Evolutionary conservation across 208 protist species (phyloP).

Genomic region (Trypanosoma theileri): DNA sequence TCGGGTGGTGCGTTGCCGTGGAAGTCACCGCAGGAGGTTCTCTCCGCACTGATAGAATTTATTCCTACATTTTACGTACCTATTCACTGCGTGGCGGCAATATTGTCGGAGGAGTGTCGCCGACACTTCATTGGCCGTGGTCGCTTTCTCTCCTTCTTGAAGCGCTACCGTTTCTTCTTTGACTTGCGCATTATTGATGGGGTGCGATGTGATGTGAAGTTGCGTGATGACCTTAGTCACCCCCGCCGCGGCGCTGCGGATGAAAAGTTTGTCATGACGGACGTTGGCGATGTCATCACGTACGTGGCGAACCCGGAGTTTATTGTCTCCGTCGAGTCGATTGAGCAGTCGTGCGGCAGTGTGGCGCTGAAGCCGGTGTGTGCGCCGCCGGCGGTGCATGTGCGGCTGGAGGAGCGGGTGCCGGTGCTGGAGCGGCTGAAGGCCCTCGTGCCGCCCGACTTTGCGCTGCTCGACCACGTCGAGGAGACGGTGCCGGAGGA

Average conservation of each 20-base stretch:
- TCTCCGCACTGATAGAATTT: conserved; percentile 62
- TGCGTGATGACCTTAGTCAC: conserved; percentile 72
- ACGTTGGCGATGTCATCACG: conserved; percentile 68
- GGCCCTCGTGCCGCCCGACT: conserved; percentile 61
- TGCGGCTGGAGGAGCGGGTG: conserved; percentile 78
- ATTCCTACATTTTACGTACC: conserved; percentile 84
- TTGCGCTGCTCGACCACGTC: conserved; percentile 59
- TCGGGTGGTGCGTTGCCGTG: conserved; percentile 26
- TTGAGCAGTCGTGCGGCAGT: conserved; percentile 45
- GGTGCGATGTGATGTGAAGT: conserved; percentile 51
- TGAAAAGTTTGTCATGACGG: conserved; percentile 84
- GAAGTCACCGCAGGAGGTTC: conserved; percentile 75
- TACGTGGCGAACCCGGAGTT: conserved; percentile 79
- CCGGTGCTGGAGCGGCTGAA: conserved; percentile 79
- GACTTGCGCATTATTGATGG: conserved; percentile 47
- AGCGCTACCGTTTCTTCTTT: conserved; percentile 77
- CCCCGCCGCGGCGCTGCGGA: conserved; percentile 70
- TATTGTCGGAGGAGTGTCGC: conserved; percentile 71
- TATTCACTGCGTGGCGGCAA: conserved; percentile 61
- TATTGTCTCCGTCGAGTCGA: conserved; percentile 60
- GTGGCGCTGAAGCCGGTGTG: conserved; percentile 51
- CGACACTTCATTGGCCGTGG: conserved; percentile 54
- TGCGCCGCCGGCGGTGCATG: conserved; percentile 74
- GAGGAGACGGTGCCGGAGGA: conserved; percentile 82
- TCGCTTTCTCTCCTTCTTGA: conserved; percentile 53